Base-by-base conservation (phyloP, 306 rosid genomes). In the Castanea sativa region DNA sequence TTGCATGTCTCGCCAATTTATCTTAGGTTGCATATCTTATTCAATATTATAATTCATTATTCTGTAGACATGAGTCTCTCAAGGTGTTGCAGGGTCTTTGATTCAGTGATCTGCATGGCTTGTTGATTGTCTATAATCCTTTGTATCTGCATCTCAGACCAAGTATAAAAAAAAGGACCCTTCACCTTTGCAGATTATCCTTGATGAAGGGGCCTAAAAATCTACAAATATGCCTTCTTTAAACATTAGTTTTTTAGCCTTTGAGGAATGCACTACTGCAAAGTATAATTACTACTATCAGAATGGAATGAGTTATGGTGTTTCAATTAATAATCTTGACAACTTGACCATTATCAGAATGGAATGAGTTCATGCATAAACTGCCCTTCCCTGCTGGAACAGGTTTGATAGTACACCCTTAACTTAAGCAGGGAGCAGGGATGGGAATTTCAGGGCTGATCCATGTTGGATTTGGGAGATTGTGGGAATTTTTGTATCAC, bases 11-110 rank as follows among this genome's bases (percentile, higher is more conserved):
- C 21, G 14, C 55, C 81, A 53, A 73, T 45, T 55, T 68, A 19
- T 73, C n/a, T 83, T 69, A 18, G 73, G 49, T 57, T 79, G 71
- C 73, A 67, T 67, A 33, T 67, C 72, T 18, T 67, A 32, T 67
- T 18, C n/a, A 33, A 32, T 67, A 21, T 67, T 27, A 33, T 67
- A 33, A 6, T 33, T 19, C 25, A 27, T 59, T 59, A 5, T 27
- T 10, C 16, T 59, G 12, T 59, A 23, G 65, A 23, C 32, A 9
- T 23, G 18, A 59, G 32, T 59, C 7, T 59, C 32, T 21, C 25
- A 59, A 59, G 25, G 33, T 20, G 16, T 59, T 59, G 32, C 65
- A 59, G 29, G 27, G 65, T 13, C 27, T 21, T 21, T 6, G 13
- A 20, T 21, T 58, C 21, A 1, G 12, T 8, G 5, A 23, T 59